phyloP scores from a whole-genome alignment of 805 yeast genomes.

The Saccharomycopsis fodiens region DNA sequence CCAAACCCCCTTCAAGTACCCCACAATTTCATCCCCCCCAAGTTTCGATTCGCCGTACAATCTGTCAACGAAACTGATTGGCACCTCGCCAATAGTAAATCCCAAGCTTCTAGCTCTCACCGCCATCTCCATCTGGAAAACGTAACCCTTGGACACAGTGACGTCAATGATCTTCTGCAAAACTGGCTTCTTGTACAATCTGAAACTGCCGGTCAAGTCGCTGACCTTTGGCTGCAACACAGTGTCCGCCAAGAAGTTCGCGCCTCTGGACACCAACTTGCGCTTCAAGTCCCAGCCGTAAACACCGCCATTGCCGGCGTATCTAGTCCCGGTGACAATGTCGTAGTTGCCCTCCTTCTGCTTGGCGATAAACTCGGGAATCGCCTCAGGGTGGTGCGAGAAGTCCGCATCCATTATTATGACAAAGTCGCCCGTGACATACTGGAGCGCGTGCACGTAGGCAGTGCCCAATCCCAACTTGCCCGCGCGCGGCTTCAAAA shows the following conservation, averaged over 20 bases:
- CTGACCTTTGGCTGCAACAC: conserved; percentile 65
- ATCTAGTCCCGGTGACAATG: conserved; percentile 46
- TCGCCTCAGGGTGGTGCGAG: conserved; percentile 75
- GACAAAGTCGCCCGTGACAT: conserved; percentile 64
- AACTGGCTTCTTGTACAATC: conserved; percentile 65
- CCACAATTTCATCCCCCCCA: conserved; percentile 76
- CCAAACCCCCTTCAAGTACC: conserved; percentile 73
- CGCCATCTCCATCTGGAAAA: conserved; percentile 86
- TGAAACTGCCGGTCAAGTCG: conserved; percentile 71
- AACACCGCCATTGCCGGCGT: conserved; percentile 77
- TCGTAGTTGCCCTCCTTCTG: conserved; percentile 45
- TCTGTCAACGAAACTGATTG: conserved; percentile 72
- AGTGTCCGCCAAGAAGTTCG: conserved; percentile 68
- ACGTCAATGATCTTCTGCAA: conserved; percentile 57
- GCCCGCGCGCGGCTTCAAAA: conserved; percentile 65
- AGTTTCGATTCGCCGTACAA: conserved; percentile 71
- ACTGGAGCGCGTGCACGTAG: conserved; percentile 68
- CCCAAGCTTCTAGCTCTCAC: conserved; percentile 72
- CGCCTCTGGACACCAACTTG: conserved; percentile 71
- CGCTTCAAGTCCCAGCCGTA: conserved; percentile 81
- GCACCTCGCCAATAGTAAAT: conserved; percentile 71
- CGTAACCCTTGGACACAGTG: conserved; percentile 71
- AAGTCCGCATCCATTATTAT: conserved; percentile 82
- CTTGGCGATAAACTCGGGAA: conserved; percentile 63
- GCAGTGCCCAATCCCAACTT: conserved; percentile 78